These are phyloP conservation scores for Diaporthe sp. DNA, from an alignment of 2,329 filamentous ascomycete genomes.

Conservation along the genomic window DNA sequence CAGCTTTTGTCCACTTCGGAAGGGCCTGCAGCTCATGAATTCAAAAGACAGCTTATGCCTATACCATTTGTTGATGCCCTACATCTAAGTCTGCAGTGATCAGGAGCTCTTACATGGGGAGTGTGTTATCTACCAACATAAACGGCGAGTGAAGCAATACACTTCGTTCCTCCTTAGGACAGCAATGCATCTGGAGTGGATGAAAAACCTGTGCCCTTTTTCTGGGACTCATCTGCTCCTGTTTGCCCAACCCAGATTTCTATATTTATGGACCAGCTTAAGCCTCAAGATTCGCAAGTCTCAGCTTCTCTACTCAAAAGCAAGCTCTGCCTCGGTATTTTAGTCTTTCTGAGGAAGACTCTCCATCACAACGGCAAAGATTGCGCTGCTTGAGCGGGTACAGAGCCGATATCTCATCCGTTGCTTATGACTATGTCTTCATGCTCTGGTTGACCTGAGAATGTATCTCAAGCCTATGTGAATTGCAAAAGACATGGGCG, in stretches of 20 bases:
- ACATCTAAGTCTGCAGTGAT: too few relatives aligned
- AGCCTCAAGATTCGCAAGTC: not conserved
- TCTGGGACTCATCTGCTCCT: too few relatives aligned
- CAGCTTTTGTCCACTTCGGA: not conserved
- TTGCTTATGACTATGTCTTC: too few relatives aligned
- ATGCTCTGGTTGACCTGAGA: not conserved
- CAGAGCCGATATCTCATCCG: accelerated
- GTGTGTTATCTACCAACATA: not conserved
- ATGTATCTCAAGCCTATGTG: too few relatives aligned
- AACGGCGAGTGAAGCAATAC: not conserved
- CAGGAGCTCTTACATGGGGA: too few relatives aligned
- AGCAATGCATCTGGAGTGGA: not conserved
- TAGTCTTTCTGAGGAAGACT: not conserved
- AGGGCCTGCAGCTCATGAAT: not conserved
- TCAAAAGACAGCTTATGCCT: not conserved
- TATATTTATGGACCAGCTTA: not conserved
- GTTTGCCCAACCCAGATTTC: too few relatives aligned
- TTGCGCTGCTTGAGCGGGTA: too few relatives aligned
- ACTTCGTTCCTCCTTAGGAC: too few relatives aligned
- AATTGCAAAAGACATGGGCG: not conserved
- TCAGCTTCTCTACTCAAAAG: not conserved
- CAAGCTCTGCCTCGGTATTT: not conserved
- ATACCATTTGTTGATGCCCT: not conserved
- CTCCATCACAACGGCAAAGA: not conserved
- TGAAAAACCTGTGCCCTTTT: too few relatives aligned